Conservation (phyloP, 805 yeast species). For the Schwanniomyces occidentalis region DNA sequence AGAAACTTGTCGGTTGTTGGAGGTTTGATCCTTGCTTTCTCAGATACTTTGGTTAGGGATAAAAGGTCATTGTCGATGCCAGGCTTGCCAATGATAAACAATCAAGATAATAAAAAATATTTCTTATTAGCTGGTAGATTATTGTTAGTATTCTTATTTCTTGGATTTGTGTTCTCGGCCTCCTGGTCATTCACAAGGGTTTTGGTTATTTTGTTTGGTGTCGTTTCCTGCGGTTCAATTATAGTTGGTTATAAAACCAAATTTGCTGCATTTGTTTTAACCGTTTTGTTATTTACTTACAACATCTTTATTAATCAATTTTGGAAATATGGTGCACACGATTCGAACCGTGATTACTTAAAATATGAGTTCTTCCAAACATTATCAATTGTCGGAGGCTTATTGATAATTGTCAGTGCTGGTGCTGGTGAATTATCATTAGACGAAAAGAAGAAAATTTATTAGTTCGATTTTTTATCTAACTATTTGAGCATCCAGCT, state of each 20-base stretch:
- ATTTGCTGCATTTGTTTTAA: conserved; percentile 72
- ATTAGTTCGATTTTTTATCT: too few relatives aligned
- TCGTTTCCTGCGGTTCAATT: conserved; percentile 69
- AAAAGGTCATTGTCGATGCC: conserved; percentile 67
- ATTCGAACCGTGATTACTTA: conserved; percentile 81
- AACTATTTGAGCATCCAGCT: too few relatives aligned
- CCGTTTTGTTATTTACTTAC: conserved; percentile 69
- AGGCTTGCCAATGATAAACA: conserved; percentile 71
- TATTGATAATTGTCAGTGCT: conserved; percentile 84
- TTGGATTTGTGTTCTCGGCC: conserved; percentile 79
- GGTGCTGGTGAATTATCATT: conserved; percentile 95
- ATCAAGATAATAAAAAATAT: conserved; percentile 75
- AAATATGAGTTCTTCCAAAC: conserved; percentile 95
- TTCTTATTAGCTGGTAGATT: conserved; percentile 85
- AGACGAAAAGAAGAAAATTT: conserved; percentile 94
- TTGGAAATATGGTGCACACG: conserved; percentile 74
- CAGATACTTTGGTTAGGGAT: conserved; percentile 82
- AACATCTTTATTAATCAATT: conserved; percentile 82
- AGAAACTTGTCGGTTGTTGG: conserved; percentile 91
- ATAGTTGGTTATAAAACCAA: conserved; percentile 93
- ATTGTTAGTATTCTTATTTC: conserved; percentile 77
- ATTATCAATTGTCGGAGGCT: conserved; percentile 91
- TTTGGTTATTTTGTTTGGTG: conserved; percentile 67
- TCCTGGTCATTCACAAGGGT: conserved; percentile 69
- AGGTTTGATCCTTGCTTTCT: conserved; percentile 81